Percentiles rank a stretch among this genome's conserved stretches.
These are phyloP conservation scores for Rostrohypoxylon terebratum DNA, from an alignment of 495 filamentous ascomycete genomes.

Conservation along the genomic window DNA sequence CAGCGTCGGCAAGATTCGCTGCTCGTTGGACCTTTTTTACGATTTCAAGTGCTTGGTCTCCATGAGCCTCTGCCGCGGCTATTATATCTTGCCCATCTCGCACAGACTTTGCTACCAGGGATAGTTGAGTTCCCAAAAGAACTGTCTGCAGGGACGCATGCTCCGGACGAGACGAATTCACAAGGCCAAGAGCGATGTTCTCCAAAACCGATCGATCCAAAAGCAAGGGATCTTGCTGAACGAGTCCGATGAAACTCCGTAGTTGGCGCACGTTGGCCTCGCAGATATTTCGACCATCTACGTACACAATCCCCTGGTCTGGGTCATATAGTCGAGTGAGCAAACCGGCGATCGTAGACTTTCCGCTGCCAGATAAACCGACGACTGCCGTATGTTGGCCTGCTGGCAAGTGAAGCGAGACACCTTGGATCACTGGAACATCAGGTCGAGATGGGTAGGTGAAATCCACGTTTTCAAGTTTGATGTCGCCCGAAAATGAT, in stretches of 20 bases:
- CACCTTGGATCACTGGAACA: slow-evolving; percentile 62
- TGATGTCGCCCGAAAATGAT: slow-evolving; percentile 57
- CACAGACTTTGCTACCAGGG: slow-evolving; percentile 43
- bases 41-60: slow-evolving; percentile 46
- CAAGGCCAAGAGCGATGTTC: slow-evolving; percentile 74
- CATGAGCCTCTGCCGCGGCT: slow-evolving; percentile 35
- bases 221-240: slow-evolving; percentile 75
- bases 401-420: slow-evolving; percentile 64
- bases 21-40: slow-evolving; percentile 50
- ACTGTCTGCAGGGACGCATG: slow-evolving; percentile 52
- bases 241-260: slow-evolving; percentile 68
- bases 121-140: slow-evolving; percentile 38
- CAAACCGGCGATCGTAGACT: slow-evolving; percentile 72
- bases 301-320: slow-evolving; percentile 54
- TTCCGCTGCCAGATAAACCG: slow-evolving; percentile 77
- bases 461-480: slow-evolving; percentile 68
- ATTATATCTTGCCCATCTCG: slow-evolving; percentile 42
- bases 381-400: slow-evolving; percentile 74
- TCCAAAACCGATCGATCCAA: slow-evolving; percentile 74
- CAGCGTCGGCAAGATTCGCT: slow-evolving; percentile 54
- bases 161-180: slow-evolving; percentile 65
- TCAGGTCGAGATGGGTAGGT: slow-evolving; percentile 70
- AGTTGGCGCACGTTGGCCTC: slow-evolving; percentile 68
- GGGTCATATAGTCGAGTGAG: slow-evolving; percentile 68
- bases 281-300: slow-evolving; percentile 66